Conservation (phyloP, 352 stramenopile species). For the Pythium grandisporangium region DNA sequence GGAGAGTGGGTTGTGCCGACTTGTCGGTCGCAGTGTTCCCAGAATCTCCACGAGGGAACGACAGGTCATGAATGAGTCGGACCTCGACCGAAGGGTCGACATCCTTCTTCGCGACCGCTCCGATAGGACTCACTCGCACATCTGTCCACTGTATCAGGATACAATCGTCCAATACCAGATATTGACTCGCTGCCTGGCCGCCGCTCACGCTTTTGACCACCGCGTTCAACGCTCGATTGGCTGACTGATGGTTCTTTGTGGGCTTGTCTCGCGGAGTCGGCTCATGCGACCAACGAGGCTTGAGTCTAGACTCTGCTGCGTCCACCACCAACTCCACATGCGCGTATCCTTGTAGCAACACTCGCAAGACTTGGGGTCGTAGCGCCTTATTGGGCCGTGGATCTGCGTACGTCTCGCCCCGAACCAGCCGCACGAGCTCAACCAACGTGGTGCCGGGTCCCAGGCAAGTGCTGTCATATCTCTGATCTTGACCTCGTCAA, state of each 20-base stretch:
- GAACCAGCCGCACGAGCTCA: no score
- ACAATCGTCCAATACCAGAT: slow-evolving; percentile 1
- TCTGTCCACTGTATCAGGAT: not conserved
- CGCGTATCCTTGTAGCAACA: slow-evolving; percentile 1
- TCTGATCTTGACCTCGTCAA: no score
- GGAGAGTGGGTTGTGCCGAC: not conserved
- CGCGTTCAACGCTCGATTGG: not conserved
- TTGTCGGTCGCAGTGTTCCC: not conserved
- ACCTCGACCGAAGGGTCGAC: not conserved
- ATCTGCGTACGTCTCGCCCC: not conserved
- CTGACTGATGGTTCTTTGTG: slow-evolving; percentile 2
- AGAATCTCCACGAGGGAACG: not conserved
- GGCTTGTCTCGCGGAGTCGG: no score
- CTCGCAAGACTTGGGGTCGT: not conserved
- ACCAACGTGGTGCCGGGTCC: no score
- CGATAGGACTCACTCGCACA: slow-evolving; percentile 3
- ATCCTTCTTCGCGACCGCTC: slow-evolving; percentile 1
- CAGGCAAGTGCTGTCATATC: no score
- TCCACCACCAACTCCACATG: slow-evolving; percentile 1
- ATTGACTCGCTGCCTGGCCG: slow-evolving; percentile 6
- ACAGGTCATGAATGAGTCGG: slow-evolving; percentile 7
- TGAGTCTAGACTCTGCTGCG: not conserved
- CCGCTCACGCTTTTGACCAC: slow-evolving; percentile 1
- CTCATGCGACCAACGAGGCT: not conserved
- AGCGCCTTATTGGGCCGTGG: slow-evolving; percentile 6